A percentile compares a stretch with the other conserved stretches of the same genome.
Evolutionary conservation across 768 basidiomycete species (phyloP).

Genomic region (Auriscalpium orientale): DNA sequence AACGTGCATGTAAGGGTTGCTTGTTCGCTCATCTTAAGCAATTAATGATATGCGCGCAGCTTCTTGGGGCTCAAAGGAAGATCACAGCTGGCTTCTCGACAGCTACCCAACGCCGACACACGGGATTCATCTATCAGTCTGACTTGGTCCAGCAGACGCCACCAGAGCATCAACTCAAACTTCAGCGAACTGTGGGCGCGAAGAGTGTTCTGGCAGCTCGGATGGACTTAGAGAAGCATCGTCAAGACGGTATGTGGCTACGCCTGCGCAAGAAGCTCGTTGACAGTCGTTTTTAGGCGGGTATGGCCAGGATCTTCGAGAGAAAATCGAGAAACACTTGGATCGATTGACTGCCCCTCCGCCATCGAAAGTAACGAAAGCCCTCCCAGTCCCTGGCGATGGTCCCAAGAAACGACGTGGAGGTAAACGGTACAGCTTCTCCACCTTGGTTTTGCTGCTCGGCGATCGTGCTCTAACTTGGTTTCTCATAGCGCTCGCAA

Average conservation of each 20-base stretch:
- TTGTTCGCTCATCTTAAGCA: not conserved
- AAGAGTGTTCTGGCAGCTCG: constrained; percentile 86
- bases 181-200: constrained; percentile 90
- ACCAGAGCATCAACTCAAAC: constrained; percentile 82
- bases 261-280: not conserved
- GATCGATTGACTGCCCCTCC: constrained; percentile 90
- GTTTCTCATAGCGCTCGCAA: constrained; percentile 68
- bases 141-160: constrained; percentile 82
- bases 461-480: not conserved
- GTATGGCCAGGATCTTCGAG: constrained; percentile 76
- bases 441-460: not conserved
- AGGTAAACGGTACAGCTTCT: constrained; percentile 69
- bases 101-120: constrained; percentile 80
- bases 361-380: constrained; percentile 87
- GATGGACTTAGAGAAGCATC: constrained; percentile 86
- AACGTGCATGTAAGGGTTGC: constrained; percentile 76
- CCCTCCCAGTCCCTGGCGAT: constrained; percentile 90
- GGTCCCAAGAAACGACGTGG: constrained; percentile 94
- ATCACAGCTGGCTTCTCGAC: constrained; percentile 90
- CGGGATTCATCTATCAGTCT: constrained; percentile 94
- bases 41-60: constrained; percentile 32
- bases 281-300: constrained; percentile 34
- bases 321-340: constrained; percentile 89
- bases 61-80: constrained; percentile 91
- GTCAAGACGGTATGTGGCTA: constrained; percentile 59